Base-by-base conservation (phyloP, 352 stramenopile species). In the Phytophthora vignae region DNA sequence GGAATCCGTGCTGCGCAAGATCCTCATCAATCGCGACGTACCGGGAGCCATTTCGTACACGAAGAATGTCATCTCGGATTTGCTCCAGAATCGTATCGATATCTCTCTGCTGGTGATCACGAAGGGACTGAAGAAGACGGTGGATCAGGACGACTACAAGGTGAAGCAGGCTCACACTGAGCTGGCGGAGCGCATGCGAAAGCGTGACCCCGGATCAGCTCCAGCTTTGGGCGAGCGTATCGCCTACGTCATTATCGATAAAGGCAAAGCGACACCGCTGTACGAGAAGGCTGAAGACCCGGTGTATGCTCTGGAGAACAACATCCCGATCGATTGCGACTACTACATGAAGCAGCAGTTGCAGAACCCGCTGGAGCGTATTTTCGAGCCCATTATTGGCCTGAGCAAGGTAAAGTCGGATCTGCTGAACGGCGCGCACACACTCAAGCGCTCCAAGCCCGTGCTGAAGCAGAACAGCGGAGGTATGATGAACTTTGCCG, bases 51-150 rank as follows among this genome's bases (percentile, higher is more conserved):
- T 99, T 61, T 74, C 88, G 55, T 99, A 99, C 81, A 98, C 98
- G 33, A 99, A 99, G 75, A 90, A 87, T 22, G 94, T 98, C 60
- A 99, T 99, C 70, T 91, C 95, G 9, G 96, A 99, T 78, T 79
- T 99, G 22, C 78, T 99, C n/a, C 98, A 99, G 83, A 99, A 99
- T 81, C 99, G 99, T 63, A 97, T 99, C 75, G 98, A 99, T 81
- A 99, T 99, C 59, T 99, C 95, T n/a, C 84, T 99, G 44, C 82
- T 99, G 33, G 98, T 99, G 33, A 99, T 99, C 78, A 99, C 98
- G 2, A 99, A 99, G 76, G 97, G 96, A 44, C 82, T 99, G 17
- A 99, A 98, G 69, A 99, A 99, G 80, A 97, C 93, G n/a, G 96
- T 98, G 12, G 96, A 99, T 76, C 97, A 98, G 65, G 93, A 98